Evolutionary conservation across 1,284 basidiomycete species (phyloP).

Genomic region (Cryptococcus sp.): DNA sequence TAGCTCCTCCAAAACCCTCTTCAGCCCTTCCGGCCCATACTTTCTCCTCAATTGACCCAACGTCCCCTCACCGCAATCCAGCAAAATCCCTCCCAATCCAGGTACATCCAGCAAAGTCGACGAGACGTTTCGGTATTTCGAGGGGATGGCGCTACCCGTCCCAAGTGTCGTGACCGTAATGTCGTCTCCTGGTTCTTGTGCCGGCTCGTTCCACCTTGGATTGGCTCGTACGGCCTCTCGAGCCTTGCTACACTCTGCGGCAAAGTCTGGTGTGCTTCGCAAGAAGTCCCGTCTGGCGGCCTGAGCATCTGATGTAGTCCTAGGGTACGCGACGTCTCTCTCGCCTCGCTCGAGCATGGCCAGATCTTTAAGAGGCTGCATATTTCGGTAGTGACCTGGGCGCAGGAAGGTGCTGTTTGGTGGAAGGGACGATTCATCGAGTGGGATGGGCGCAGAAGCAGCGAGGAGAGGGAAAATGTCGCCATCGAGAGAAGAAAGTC

Average conservation of each 20-base stretch:
- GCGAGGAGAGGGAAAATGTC: constrained; percentile 69
- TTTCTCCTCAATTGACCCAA: constrained; percentile 78
- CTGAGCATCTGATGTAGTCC: not conserved
- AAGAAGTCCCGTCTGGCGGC: constrained; percentile 2
- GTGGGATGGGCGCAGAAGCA: constrained; percentile 33
- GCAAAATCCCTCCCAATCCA: constrained; percentile 62
- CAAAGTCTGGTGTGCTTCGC: constrained; percentile 13
- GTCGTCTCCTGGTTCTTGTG: constrained; percentile 53
- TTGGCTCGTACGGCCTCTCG: constrained; percentile 15
- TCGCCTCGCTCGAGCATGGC: not conserved
- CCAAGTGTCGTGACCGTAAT: constrained; percentile 74
- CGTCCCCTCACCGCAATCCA: constrained; percentile 88
- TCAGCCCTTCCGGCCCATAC: constrained; percentile 59
- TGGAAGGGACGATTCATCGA: constrained; percentile 47
- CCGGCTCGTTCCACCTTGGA: constrained; percentile 5
- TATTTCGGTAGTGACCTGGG: not conserved
- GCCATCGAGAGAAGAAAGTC: constrained; percentile 65
- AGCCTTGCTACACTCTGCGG: constrained; percentile 17
- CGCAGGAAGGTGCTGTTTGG: constrained; percentile 48
- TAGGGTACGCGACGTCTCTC: constrained; percentile 1
- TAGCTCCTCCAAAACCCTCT: constrained; percentile 58
- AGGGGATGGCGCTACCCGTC: constrained; percentile 80
- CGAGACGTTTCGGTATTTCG: constrained; percentile 79
- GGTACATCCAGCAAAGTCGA: constrained; percentile 69
- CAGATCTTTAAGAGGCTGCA: not conserved